Conservation (phyloP, 768 basidiomycete genomes). For the Sporobolomyces phaffii region DNA sequence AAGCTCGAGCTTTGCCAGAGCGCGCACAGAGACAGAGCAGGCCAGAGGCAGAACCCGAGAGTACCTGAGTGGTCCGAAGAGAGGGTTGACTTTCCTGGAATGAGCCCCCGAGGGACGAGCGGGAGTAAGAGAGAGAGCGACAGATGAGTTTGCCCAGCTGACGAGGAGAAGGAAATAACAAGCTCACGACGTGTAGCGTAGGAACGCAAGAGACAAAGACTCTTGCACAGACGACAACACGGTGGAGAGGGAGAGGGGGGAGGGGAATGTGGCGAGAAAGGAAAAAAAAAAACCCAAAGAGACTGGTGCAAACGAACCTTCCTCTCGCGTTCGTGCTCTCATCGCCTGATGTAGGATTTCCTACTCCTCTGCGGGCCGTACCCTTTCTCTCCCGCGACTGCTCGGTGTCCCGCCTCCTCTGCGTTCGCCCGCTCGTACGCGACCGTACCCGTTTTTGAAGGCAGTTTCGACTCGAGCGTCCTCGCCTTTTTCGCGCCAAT, state of each 20-base stretch:
- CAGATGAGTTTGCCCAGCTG: not conserved
- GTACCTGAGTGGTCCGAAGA: no score
- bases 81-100: no score
- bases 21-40: no score
- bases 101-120: no score
- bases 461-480: conserved; percentile 85
- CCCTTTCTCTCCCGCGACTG: conserved; percentile 26
- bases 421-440: conserved; percentile 35
- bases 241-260: not conserved
- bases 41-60: no score
- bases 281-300: no score
- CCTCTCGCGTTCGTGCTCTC: not conserved
- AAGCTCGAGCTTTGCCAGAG: no score
- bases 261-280: no score
- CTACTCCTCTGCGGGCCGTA: conserved; percentile 34
- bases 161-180: no score
- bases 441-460: conserved; percentile 45
- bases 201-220: not conserved
- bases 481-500: conserved; percentile 90
- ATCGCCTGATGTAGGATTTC: conserved; percentile 37
- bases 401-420: conserved; percentile 26
- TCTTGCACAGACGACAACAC: not conserved
- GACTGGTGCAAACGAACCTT: conserved; percentile 1
- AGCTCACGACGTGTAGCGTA: not conserved
- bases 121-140: not conserved